Percentiles rank a stretch among this genome's conserved stretches.
Conservation (phyloP, 2,329 filamentous ascomycete genomes). For the Phialophora expanda region DNA sequence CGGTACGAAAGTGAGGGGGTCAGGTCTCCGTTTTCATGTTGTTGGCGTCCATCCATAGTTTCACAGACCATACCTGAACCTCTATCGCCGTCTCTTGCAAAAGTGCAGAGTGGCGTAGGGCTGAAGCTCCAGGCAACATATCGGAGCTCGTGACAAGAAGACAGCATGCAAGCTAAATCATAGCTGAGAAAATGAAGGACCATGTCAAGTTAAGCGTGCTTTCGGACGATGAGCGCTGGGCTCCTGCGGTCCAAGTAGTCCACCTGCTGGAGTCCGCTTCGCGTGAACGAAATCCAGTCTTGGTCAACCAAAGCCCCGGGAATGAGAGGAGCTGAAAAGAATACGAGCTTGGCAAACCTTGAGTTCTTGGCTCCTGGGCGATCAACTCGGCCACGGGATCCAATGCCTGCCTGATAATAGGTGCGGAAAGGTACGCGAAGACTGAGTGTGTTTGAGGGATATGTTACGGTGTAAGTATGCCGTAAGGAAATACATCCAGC, state of each 20-base stretch:
- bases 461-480: neutral
- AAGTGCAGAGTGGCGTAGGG: conserved; percentile 1
- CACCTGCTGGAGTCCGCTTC: neutral
- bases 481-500: neutral
- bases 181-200: neutral
- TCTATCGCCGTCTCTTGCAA: neutral
- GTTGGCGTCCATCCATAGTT: neutral
- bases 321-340: neutral
- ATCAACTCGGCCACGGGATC: neutral
- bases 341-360: conserved; percentile 3
- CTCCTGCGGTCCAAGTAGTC: neutral
- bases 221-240: neutral
- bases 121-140: neutral
- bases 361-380: conserved; percentile 2
- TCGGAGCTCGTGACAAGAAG: neutral
- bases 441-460: neutral
- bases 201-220: neutral
- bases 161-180: neutral
- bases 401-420: neutral
- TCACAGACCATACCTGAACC: neutral
- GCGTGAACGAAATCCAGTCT: neutral
- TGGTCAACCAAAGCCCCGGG: neutral
- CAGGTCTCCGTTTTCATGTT: neutral
- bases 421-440: neutral
- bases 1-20: neutral